Conservation (phyloP, 2,329 filamentous ascomycete genomes). For the Trichoderma harzianum region DNA sequence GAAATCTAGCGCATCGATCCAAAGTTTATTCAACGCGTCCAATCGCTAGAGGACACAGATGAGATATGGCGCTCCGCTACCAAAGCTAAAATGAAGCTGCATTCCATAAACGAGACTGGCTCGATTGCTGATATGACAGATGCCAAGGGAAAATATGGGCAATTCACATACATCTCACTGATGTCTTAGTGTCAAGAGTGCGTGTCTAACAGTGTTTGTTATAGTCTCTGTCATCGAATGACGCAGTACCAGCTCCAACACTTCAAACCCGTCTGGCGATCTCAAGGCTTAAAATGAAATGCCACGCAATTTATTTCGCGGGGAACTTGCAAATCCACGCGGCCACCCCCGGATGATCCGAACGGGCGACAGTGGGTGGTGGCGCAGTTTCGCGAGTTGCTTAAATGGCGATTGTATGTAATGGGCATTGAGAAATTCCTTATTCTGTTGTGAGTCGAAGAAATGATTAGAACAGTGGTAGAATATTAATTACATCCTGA, state of each 20-base stretch:
- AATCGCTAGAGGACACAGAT: neutral
- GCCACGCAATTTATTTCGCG: neutral
- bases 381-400: neutral
- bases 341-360: conserved; percentile 6
- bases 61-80: neutral
- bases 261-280: neutral
- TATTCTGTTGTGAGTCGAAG: neutral
- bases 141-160: neutral
- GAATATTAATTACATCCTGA: neutral
- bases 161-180: neutral
- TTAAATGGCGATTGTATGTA: neutral
- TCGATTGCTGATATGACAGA: neutral
- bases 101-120: neutral
- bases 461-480: neutral
- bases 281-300: neutral
- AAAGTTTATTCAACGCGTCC: neutral
- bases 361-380: neutral
- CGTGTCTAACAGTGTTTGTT: neutral
- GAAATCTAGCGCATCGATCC: neutral
- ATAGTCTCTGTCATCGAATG: neutral
- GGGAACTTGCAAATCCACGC: neutral
- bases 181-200: neutral
- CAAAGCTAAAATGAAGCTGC: neutral
- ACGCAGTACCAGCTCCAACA: neutral
- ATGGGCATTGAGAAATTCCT: neutral